Conservation (phyloP, 768 basidiomycete genomes). For the Lactarius sp. region DNA sequence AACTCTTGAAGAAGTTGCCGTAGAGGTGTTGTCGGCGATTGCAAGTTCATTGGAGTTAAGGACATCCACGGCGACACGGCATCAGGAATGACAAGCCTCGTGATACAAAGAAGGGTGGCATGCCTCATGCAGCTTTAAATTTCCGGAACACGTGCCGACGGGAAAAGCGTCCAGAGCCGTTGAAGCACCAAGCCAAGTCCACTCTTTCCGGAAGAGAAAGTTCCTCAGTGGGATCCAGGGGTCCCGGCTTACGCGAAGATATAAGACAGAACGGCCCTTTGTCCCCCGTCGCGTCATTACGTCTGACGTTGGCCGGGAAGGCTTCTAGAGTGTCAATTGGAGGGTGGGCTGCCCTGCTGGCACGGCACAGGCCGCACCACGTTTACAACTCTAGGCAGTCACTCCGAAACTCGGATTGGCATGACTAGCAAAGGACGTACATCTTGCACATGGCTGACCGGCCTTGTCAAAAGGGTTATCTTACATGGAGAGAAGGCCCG, state of each 20-base stretch:
- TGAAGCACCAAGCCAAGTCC: background rate
- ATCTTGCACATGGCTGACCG: background rate
- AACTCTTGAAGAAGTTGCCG: constrained; percentile 2
- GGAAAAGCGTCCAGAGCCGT: background rate
- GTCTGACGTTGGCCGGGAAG: constrained; percentile 7
- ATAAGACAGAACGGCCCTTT: constrained; percentile 3
- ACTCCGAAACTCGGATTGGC: background rate
- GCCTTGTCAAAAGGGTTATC: background rate
- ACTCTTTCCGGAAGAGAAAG: background rate
- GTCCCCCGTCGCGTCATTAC: constrained; percentile 10
- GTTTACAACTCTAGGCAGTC: background rate
- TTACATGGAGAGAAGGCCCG: background rate
- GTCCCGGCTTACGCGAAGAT: constrained; percentile 8
- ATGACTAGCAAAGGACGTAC: background rate
- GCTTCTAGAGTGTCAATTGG: constrained; percentile 9
- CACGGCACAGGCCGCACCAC: background rate
- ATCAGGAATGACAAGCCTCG: constrained; percentile 2
- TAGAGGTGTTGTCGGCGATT: constrained; percentile 9
- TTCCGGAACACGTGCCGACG: constrained; percentile 12
- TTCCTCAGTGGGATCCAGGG: background rate
- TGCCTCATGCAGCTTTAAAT: background rate
- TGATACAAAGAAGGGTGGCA: constrained; percentile 1
- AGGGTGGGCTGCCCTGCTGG: background rate
- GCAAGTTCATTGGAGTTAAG: constrained; percentile 7
- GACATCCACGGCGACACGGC: background rate